These are phyloP conservation scores for Oryza brachyantha DNA, from an alignment of 176 grass and related monocot genomes.

Conservation along the genomic window DNA sequence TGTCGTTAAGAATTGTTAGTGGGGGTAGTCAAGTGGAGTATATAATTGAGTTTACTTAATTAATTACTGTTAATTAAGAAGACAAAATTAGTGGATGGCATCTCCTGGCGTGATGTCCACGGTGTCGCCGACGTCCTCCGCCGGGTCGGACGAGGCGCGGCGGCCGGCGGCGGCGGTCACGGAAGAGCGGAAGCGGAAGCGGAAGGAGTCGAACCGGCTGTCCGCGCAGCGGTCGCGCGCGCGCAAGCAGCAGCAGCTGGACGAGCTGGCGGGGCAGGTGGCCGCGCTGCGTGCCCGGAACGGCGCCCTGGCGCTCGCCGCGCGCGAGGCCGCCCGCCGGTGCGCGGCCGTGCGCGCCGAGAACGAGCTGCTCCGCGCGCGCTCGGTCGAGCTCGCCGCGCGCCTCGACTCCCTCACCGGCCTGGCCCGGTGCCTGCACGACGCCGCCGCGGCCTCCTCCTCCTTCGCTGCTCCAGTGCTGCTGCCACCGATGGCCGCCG, in stretches of 20 bases:
- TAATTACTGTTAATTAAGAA: not conserved
- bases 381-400: conserved; percentile 42
- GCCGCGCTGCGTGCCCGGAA: conserved; percentile 40
- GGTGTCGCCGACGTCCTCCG: not conserved
- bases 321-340: conserved; percentile 3
- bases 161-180: not conserved
- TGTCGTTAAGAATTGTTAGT: conserved; percentile 5
- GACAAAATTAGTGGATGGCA: conserved; percentile 44
- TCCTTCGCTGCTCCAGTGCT: not conserved
- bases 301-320: conserved; percentile 33
- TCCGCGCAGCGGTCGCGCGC: conserved; percentile 72
- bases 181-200: conserved; percentile 61
- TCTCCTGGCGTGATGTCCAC: conserved; percentile 23
- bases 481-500: no score
- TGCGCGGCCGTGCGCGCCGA: conserved; percentile 42
- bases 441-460: not conserved
- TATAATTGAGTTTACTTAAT: not conserved
- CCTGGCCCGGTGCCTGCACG: conserved; percentile 32
- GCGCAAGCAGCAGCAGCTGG: conserved; percentile 58
- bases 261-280: conserved; percentile 45
- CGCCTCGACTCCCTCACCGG: conserved; percentile 39
- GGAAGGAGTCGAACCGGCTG: conserved; percentile 80
- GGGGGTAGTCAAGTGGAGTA: conserved; percentile 7
- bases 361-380: conserved; percentile 56
- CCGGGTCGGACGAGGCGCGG: conserved; percentile 3